phyloP scores from a whole-genome alignment of 1,284 basidiomycete genomes.

The Puccinia coronata region DNA sequence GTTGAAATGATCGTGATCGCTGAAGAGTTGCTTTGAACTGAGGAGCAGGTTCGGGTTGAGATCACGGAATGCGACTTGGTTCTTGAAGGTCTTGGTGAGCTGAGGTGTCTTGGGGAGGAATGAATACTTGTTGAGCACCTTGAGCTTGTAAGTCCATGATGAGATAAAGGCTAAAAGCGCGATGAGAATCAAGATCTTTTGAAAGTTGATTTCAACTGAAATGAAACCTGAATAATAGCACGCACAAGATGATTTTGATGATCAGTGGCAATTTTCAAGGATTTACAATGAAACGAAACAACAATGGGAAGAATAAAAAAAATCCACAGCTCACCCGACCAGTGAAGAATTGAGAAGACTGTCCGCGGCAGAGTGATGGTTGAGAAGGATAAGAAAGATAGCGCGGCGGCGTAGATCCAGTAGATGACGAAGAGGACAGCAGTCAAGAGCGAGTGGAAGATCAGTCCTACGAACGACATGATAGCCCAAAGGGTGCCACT shows the following conservation, averaged over 20 bases:
- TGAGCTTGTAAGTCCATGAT: conserved; percentile 68
- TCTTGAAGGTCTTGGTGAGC: conserved; percentile 72
- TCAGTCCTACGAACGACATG: neutral
- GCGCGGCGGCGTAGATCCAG: conserved; percentile 26
- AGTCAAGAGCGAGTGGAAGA: conserved; percentile 17
- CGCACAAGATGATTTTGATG: neutral
- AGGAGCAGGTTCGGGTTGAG: conserved; percentile 81
- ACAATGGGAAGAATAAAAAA: neutral
- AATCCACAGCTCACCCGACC: conserved; percentile 16
- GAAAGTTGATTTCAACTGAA: conserved; percentile 73
- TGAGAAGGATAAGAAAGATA: conserved; percentile 28
- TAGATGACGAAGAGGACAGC: conserved; percentile 3
- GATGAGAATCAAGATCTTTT: conserved; percentile 78
- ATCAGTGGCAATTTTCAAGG: neutral
- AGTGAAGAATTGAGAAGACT: conserved; percentile 32
- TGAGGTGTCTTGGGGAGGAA: conserved; percentile 56
- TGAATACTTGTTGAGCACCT: conserved; percentile 61
- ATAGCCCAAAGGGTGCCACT: neutral
- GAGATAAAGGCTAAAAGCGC: conserved; percentile 67
- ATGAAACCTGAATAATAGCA: conserved; percentile 35
- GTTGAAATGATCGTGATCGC: conserved; percentile 74
- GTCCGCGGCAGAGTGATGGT: conserved; percentile 34
- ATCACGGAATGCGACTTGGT: conserved; percentile 63
- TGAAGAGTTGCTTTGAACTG: conserved; percentile 49
- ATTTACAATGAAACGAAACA: neutral